Evolutionary conservation across 2,329 filamentous ascomycete species (phyloP).

Genomic region (Pseudogymnoascus sp.): DNA sequence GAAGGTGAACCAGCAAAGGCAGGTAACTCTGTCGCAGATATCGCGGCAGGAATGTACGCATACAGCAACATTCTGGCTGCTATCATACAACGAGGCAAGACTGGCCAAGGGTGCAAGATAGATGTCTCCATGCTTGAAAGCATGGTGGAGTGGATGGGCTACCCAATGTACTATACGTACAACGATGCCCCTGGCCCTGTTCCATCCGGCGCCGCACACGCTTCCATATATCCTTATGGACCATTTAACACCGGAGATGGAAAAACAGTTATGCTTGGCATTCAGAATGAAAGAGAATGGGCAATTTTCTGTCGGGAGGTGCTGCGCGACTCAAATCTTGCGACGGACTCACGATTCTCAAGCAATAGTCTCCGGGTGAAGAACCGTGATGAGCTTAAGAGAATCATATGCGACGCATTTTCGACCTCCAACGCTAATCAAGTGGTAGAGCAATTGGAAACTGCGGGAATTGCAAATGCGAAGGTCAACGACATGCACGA

Average conservation of each 20-base stretch:
- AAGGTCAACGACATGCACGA: constrained; percentile 46
- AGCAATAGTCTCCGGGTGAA: constrained; percentile 38
- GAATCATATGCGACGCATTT: constrained; percentile 38
- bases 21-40: constrained; percentile 46
- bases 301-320: constrained; percentile 39
- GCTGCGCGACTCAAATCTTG: constrained; percentile 33
- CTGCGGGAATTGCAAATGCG: constrained; percentile 44
- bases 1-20: constrained; percentile 38
- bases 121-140: constrained; percentile 51
- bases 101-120: constrained; percentile 39
- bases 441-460: constrained; percentile 36
- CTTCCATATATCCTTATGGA: constrained; percentile 47
- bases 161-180: constrained; percentile 46
- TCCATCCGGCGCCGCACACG: constrained; percentile 43
- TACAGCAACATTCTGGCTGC: constrained; percentile 43
- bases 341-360: constrained; percentile 37
- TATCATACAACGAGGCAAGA: constrained; percentile 38
- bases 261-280: constrained; percentile 44
- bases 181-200: constrained; percentile 35
- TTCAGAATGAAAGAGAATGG: constrained; percentile 52
- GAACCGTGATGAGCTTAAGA: constrained; percentile 38
- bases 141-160: constrained; percentile 52
- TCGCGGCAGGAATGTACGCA: constrained; percentile 43
- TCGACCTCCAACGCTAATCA: constrained; percentile 30
- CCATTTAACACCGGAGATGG: constrained; percentile 42